Conservation (phyloP, 441 rosid species). For the Euphorbia celastroides region DNA sequence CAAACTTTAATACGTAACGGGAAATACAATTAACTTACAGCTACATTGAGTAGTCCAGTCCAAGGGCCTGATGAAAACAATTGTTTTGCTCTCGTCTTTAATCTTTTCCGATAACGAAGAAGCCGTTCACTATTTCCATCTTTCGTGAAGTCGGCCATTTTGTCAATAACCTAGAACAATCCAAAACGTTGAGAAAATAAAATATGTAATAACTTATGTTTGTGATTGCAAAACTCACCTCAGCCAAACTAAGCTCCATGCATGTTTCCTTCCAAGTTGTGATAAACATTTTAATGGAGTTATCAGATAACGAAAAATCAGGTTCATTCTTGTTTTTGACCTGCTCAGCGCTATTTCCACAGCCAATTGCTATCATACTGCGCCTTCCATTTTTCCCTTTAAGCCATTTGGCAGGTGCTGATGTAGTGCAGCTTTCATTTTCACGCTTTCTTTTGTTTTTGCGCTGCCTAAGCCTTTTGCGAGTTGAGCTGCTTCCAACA, state of each 20-base stretch:
- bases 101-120: constrained; percentile 32
- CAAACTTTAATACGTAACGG: neutral
- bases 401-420: constrained; percentile 37
- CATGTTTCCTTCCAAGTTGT: constrained; percentile 88
- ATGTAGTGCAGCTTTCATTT: constrained; percentile 24
- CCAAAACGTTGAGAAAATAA: constrained; percentile 4
- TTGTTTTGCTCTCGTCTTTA: constrained; percentile 38
- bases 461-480: constrained; percentile 13
- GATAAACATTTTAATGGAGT: constrained; percentile 50
- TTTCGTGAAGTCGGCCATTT: constrained; percentile 58
- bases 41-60: constrained; percentile 79
- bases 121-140: constrained; percentile 25
- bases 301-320: constrained; percentile 46
- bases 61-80: constrained; percentile 51
- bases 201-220: neutral
- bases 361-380: constrained; percentile 23
- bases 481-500: constrained; percentile 26
- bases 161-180: constrained; percentile 56
- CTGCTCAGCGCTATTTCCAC: constrained; percentile 23
- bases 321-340: constrained; percentile 25
- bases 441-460: constrained; percentile 53
- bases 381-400: constrained; percentile 27
- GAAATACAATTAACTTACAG: constrained; percentile 52
- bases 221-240: constrained; percentile 30
- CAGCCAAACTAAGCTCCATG: constrained; percentile 43